A percentile compares a stretch with the other conserved stretches of the same genome.
Evolutionary conservation across 805 yeast genomes (phyloP).

Genomic region (Monosporozyma siamensis): DNA sequence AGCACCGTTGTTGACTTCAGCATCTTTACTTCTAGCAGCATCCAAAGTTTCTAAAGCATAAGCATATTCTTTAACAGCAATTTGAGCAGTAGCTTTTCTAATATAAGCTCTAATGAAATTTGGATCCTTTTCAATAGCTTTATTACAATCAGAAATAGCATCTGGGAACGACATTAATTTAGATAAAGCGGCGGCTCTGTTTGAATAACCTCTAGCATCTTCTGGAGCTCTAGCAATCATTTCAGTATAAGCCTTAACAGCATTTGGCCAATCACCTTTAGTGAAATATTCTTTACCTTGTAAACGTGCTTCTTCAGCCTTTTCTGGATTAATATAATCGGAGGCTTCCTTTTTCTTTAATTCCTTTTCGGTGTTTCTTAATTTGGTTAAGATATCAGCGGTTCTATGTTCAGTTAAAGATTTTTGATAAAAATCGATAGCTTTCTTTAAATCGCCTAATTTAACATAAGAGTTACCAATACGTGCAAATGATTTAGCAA

Average conservation of each 20-base stretch:
- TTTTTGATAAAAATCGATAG: constrained; percentile 74
- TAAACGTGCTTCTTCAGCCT: constrained; percentile 92
- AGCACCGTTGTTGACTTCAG: constrained; percentile 50
- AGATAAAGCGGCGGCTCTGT: constrained; percentile 94
- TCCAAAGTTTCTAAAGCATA: constrained; percentile 74
- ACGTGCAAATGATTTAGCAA: constrained; percentile 91
- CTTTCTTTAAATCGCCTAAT: constrained; percentile 58
- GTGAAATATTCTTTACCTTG: constrained; percentile 84
- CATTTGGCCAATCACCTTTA: constrained; percentile 92
- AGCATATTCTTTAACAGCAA: constrained; percentile 81
- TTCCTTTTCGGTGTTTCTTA: constrained; percentile 80
- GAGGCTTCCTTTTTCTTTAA: constrained; percentile 69
- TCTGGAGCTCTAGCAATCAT: constrained; percentile 95
- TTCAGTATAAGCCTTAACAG: constrained; percentile 89
- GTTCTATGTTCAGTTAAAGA: constrained; percentile 96
- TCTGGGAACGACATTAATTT: constrained; percentile 96
- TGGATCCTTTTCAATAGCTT: constrained; percentile 84
- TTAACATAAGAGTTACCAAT: constrained; percentile 77
- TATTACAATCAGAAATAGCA: constrained; percentile 84
- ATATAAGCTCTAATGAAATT: constrained; percentile 87
- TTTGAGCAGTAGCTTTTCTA: constrained; percentile 90
- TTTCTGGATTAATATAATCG: constrained; percentile 76
- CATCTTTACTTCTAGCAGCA: constrained; percentile 67
- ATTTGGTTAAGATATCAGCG: constrained; percentile 81
- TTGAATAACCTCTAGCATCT: constrained; percentile 93